Evolutionary conservation across 2,329 filamentous ascomycete genomes (phyloP).

Genomic region (Colletotrichum cereale): DNA sequence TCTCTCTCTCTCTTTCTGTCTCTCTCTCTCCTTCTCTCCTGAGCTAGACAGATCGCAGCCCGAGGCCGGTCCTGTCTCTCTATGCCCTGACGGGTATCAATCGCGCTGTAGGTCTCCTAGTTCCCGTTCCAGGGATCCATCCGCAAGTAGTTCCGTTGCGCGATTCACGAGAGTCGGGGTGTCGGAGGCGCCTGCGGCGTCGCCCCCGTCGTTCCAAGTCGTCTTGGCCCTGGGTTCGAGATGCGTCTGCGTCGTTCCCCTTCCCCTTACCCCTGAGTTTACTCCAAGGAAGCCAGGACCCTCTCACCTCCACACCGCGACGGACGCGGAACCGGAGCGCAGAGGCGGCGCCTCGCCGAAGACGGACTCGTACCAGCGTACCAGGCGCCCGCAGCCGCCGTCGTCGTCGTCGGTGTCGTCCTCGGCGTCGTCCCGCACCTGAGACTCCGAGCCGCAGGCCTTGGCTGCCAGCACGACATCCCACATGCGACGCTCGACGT

Average conservation of each 20-base stretch:
- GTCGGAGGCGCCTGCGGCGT: neutral
- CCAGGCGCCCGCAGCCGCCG: slow-evolving; percentile 49
- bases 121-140: neutral
- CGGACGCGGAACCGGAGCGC: neutral
- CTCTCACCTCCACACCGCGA: neutral
- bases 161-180: neutral
- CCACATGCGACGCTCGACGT: slow-evolving; percentile 52
- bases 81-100: neutral
- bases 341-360: slow-evolving; percentile 21
- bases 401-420: neutral
- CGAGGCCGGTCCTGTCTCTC: neutral
- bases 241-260: neutral
- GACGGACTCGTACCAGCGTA: slow-evolving; percentile 30
- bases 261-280: neutral
- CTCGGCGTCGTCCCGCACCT: neutral
- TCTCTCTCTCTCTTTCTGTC: too few species aligned
- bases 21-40: too few species aligned
- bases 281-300: neutral
- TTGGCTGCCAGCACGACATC: slow-evolving; percentile 46
- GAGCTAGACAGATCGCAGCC: slow-evolving; percentile 1
- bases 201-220: neutral
- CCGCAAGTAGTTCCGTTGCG: neutral
- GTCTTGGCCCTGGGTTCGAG: neutral
- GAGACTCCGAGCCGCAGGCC: slow-evolving; percentile 45
- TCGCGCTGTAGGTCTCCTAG: neutral